Evolutionary conservation across 1,284 basidiomycete species (phyloP).

Genomic region (Leccinum pallidistipes): DNA sequence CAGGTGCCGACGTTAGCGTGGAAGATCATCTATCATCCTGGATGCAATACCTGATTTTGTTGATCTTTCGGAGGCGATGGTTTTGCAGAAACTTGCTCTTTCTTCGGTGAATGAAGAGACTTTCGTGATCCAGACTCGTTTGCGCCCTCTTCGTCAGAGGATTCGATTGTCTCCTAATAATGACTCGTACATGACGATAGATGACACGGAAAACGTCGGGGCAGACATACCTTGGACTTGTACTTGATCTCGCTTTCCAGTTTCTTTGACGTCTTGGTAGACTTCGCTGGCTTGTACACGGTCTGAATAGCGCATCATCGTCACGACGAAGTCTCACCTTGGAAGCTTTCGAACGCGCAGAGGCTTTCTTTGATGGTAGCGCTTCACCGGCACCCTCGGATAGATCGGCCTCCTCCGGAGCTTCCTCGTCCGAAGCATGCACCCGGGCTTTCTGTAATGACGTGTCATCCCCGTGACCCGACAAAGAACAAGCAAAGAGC

Average conservation of each 20-base stretch:
- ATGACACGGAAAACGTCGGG: background rate
- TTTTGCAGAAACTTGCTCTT: slow-evolving; percentile 4
- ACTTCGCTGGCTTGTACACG: slow-evolving; percentile 10
- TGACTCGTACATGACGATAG: background rate
- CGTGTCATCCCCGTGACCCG: background rate
- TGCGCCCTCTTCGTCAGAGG: slow-evolving; percentile 26
- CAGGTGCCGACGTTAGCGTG: background rate
- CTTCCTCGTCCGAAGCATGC: background rate
- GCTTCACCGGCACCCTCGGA: slow-evolving; percentile 1
- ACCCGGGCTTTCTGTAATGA: slow-evolving; percentile 3
- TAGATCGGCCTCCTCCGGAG: background rate
- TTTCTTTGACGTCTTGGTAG: slow-evolving; percentile 14
- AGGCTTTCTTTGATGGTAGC: slow-evolving; percentile 13
- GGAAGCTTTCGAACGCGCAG: slow-evolving; percentile 9
- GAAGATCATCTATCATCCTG: background rate
- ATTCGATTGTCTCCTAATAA: slow-evolving; percentile 15
- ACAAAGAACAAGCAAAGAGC: background rate
- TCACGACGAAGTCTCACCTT: slow-evolving; percentile 10
- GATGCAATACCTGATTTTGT: slow-evolving; percentile 10
- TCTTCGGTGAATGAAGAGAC: slow-evolving; percentile 9
- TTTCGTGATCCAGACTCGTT: slow-evolving; percentile 4
- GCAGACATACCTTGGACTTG: slow-evolving; percentile 26
- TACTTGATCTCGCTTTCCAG: slow-evolving; percentile 19
- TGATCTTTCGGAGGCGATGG: slow-evolving; percentile 13
- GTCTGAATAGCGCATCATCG: background rate